A percentile compares a stretch with the other conserved stretches of the same genome.
phyloP scores from a whole-genome alignment of 495 filamentous ascomycete genomes.

The Glarea lozoyensis region DNA sequence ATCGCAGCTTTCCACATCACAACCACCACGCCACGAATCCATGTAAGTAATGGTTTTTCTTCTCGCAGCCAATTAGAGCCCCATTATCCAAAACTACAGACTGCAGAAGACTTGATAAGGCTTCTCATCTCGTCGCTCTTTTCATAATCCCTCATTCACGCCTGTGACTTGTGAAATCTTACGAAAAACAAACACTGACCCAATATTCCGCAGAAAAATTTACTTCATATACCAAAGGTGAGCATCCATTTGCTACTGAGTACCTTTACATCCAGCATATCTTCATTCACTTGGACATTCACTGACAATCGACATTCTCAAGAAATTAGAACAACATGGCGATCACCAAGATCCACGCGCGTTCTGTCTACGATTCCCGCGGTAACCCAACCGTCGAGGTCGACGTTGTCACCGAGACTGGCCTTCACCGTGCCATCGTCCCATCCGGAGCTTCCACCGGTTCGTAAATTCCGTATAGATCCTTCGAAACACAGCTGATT shows the following conservation, averaged over 20 bases:
- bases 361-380: conserved; percentile 98
- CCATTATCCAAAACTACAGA: too few relatives aligned
- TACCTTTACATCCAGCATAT: too few relatives aligned
- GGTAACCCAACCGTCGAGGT: conserved; percentile 93
- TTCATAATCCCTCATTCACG: conserved; percentile 10
- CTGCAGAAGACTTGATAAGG: too few relatives aligned
- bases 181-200: too few relatives aligned
- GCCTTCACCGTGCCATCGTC: conserved; percentile 97
- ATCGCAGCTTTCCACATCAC: too few relatives aligned
- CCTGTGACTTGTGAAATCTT: conserved; percentile 14
- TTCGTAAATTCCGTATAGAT: conserved; percentile 32
- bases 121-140: too few relatives aligned
- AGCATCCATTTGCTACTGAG: too few relatives aligned
- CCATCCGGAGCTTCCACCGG: conserved; percentile 96
- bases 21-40: too few relatives aligned
- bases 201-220: too few relatives aligned
- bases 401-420: conserved; percentile 91
- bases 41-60: too few relatives aligned
- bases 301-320: conserved; percentile 14
- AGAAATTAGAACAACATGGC: conserved; percentile 56
- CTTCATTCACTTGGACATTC: too few relatives aligned
- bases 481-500: conserved; percentile 8
- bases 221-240: conserved; percentile 11
- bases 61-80: too few relatives aligned
- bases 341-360: conserved; percentile 97